Evolutionary conservation across 768 basidiomycete species (phyloP).

Genomic region (Dioszegia crocea): DNA sequence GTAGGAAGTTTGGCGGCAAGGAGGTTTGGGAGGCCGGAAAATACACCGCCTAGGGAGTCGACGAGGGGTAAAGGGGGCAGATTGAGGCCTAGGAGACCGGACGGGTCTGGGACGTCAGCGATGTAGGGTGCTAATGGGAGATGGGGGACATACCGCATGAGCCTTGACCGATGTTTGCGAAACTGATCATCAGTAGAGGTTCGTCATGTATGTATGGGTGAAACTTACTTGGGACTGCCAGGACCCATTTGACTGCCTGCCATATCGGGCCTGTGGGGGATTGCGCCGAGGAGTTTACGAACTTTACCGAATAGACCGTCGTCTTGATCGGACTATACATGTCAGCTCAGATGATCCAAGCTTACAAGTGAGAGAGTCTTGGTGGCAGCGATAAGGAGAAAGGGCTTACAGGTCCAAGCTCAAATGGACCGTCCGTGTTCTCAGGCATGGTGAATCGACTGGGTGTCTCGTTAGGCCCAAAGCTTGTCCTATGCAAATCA

Average conservation of each 20-base stretch:
- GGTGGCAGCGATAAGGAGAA: too few species aligned
- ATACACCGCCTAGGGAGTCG: neutral
- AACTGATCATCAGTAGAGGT: neutral
- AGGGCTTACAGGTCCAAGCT: slow-evolving; percentile 5
- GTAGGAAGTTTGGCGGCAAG: neutral
- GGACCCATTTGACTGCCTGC: neutral
- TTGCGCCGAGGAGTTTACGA: neutral
- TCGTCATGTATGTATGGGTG: too few species aligned
- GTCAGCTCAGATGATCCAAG: neutral
- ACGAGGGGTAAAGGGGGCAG: slow-evolving; percentile 2
- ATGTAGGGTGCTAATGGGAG: too few species aligned
- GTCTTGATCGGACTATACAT: neutral
- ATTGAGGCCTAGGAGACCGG: slow-evolving; percentile 1
- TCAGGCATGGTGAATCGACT: neutral
- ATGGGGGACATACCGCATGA: slow-evolving; percentile 2
- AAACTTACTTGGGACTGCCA: slow-evolving; percentile 4
- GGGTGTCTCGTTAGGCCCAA: neutral
- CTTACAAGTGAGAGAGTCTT: too few species aligned
- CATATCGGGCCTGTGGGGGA: neutral
- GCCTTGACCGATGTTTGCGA: slow-evolving; percentile 9
- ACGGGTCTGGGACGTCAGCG: neutral
- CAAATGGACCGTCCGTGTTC: slow-evolving; percentile 1
- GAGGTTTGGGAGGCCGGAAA: neutral
- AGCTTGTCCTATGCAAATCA: neutral
- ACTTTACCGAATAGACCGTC: neutral